Base-by-base conservation (phyloP, 345 rosid species). In the Rhodamnia argentea region DNA sequence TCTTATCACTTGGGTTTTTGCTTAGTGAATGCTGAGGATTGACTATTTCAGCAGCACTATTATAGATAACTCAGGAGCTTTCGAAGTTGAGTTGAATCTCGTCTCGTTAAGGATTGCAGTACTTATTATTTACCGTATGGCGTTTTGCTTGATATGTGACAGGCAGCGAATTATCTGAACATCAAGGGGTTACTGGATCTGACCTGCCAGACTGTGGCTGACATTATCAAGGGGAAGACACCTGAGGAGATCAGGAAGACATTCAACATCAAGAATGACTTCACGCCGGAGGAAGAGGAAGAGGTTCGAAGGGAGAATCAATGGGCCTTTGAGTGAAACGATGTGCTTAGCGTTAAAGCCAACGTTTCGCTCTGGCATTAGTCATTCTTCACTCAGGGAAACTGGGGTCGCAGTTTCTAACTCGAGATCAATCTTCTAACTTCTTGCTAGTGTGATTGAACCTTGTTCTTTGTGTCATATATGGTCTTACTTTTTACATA, bases 91-190 rank as follows among this genome's bases (percentile, higher is more conserved):
- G 29, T 60, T 1, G 20, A 27, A 40, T 60, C 5, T 14, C 1
- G 10, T 60, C 40, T 27, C 2, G 40, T 60, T 27, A 16, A 60
- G 40, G 74, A 62, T 62, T 29, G 42, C 75, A 29, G 42, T 62
- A 15, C 42, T 62, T 29, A 62, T 62, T 7, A 15, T 62, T 62
- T 62, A 29, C 23, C 16, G 42, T 62, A 42, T 62, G 75, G 22
- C 50, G 10, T 37, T 57, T 58, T 51, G n/a, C 23, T 29, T 51
- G 20, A 44, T 84, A 54, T 10, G 83, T 14, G 85, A 55, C 82
- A 94, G 98, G 98, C 98, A 37, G 98, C 96, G 1, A 94, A 96
- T 87, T 96, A 93, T 85, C 84, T 96, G 91, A 92, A 94, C 90
- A 94, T 96, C 88, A 83, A 85, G 91, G 90, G 92, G 83, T 90